A percentile compares a stretch with the other conserved stretches of the same genome.
phyloP scores from a whole-genome alignment of 2,329 filamentous ascomycete species.

The Aureobasidium subglaciale region DNA sequence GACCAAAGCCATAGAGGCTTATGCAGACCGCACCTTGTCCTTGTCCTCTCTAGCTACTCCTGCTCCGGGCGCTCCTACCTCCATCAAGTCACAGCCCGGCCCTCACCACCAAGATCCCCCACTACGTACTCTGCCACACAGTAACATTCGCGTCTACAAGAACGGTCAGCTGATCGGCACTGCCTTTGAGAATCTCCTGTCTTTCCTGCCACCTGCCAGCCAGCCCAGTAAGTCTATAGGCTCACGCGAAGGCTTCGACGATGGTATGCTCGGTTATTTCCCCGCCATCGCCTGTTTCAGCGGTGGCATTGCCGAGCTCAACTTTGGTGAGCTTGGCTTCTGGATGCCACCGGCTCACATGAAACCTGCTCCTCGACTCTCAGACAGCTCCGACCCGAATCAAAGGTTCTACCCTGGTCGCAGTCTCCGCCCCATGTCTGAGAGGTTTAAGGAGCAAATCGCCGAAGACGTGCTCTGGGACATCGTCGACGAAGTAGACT shows the following conservation, averaged over 20 bases:
- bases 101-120: constrained; percentile 66
- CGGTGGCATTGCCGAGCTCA: constrained; percentile 83
- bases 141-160: constrained; percentile 83
- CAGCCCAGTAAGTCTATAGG: constrained; percentile 64
- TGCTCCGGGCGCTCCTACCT: constrained; percentile 34
- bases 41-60: constrained; percentile 61
- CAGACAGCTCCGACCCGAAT: neutral
- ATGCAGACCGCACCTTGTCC: constrained; percentile 41
- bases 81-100: constrained; percentile 55
- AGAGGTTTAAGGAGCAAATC: constrained; percentile 87
- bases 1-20: constrained; percentile 75
- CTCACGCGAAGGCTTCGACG: constrained; percentile 80
- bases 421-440: constrained; percentile 55
- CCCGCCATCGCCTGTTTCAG: constrained; percentile 88
- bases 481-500: constrained; percentile 89
- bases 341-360: constrained; percentile 70
- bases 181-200: constrained; percentile 77
- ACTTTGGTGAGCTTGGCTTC: constrained; percentile 81
- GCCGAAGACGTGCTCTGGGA: constrained; percentile 91
- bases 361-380: constrained; percentile 25
- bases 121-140: constrained; percentile 80
- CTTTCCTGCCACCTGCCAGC: constrained; percentile 87
- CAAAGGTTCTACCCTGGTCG: constrained; percentile 19
- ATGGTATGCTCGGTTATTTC: constrained; percentile 93
- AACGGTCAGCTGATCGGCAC: constrained; percentile 83